Evolutionary conservation across 768 basidiomycete species (phyloP).

Genomic region (Leucocoprinus sp.): DNA sequence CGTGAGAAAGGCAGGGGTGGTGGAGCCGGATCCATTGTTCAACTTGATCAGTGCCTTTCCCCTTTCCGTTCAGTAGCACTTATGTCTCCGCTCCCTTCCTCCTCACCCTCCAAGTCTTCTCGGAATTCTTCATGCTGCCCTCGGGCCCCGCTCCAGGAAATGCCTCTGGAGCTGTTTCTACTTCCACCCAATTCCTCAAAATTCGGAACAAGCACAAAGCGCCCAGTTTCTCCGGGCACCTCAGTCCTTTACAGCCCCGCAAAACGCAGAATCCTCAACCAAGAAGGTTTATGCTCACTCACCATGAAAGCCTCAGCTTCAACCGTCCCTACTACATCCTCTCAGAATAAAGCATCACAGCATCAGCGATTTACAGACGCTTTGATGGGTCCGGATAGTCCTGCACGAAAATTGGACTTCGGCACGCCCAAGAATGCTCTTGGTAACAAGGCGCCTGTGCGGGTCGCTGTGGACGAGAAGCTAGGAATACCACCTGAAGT

Average conservation of each 20-base stretch:
- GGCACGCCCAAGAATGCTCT: constrained; percentile 25
- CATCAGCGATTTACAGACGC: constrained; percentile 18
- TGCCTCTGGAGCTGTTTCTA: constrained; percentile 51
- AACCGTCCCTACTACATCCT: constrained; percentile 3
- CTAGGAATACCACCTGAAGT: constrained; percentile 11
- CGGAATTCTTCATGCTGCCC: background rate
- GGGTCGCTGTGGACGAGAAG: constrained; percentile 15
- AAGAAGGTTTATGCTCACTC: constrained; percentile 41
- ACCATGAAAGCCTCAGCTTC: constrained; percentile 22
- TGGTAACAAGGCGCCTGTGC: constrained; percentile 9
- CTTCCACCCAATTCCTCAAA: constrained; percentile 23
- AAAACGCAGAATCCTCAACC: constrained; percentile 58
- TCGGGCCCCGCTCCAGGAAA: constrained; percentile 49
- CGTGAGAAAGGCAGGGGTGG: constrained; percentile 16
- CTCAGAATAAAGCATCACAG: background rate
- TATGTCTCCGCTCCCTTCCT: constrained; percentile 7
- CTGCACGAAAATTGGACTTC: constrained; percentile 48
- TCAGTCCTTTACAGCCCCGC: constrained; percentile 47
- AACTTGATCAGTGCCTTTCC: constrained; percentile 11
- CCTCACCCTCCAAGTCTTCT: background rate
- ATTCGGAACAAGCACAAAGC: constrained; percentile 39
- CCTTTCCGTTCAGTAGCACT: constrained; percentile 13
- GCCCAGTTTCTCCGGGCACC: constrained; percentile 50
- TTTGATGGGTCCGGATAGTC: constrained; percentile 27
- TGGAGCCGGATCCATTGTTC: constrained; percentile 15